Evolutionary conservation across 345 rosid species (phyloP).

Genomic region (Zanthoxylum bungeanum): DNA sequence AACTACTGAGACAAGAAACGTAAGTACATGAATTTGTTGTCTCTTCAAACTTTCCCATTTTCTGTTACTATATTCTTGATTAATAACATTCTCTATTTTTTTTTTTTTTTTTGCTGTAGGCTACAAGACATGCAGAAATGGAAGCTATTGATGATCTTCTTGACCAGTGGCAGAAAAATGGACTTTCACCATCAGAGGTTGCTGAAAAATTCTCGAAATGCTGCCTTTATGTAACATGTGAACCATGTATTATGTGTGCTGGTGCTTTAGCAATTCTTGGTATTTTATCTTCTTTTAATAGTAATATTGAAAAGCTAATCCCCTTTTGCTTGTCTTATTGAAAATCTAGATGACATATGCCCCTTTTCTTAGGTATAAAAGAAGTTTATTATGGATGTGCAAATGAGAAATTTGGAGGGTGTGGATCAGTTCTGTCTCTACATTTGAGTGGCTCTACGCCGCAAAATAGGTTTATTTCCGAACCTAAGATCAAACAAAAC

Average conservation of each 20-base stretch:
- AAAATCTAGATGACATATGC: neutral
- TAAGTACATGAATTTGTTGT: slow-evolving; percentile 10
- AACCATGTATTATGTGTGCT: slow-evolving; percentile 96
- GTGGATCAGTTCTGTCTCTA: slow-evolving; percentile 70
- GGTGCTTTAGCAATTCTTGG: slow-evolving; percentile 76
- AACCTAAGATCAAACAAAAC: neutral
- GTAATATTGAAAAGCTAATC: neutral
- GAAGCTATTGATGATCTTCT: slow-evolving; percentile 77
- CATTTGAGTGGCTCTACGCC: slow-evolving; percentile 41
- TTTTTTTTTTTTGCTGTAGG: slow-evolving; percentile 17
- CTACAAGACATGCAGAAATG: slow-evolving; percentile 95
- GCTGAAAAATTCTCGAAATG: slow-evolving; percentile 63
- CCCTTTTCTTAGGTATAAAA: slow-evolving; percentile 41
- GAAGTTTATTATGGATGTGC: slow-evolving; percentile 75
- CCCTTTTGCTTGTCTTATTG: neutral
- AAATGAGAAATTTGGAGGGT: slow-evolving; percentile 90
- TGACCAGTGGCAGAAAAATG: slow-evolving; percentile 55
- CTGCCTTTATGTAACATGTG: slow-evolving; percentile 77
- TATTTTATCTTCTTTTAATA: slow-evolving; percentile 21
- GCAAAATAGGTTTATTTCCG: slow-evolving; percentile 24
- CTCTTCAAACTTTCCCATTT: neutral
- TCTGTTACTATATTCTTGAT: neutral
- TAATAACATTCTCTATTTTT: neutral
- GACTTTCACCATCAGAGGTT: slow-evolving; percentile 52
- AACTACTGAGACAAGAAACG: slow-evolving; percentile 38